Conservation (phyloP, 1,139 yeast species). For the Meyerozyma guilliermondii region DNA sequence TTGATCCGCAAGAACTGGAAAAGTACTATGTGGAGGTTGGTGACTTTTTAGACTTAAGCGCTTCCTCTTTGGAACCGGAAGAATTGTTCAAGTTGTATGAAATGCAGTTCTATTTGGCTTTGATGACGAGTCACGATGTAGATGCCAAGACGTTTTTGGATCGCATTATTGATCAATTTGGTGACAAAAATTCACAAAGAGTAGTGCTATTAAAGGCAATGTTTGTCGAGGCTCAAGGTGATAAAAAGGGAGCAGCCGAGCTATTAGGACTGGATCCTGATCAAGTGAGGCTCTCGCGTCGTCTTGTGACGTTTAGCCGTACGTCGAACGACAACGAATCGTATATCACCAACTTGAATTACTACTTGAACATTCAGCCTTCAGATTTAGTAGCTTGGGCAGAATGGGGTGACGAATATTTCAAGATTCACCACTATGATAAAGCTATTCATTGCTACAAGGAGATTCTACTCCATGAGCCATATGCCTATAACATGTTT, state of each 20-base stretch:
- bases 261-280: slow-evolving; percentile 34
- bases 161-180: slow-evolving; percentile 61
- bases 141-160: slow-evolving; percentile 68
- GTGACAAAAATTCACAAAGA: slow-evolving; percentile 44
- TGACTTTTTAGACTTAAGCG: slow-evolving; percentile 23
- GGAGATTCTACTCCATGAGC: slow-evolving; percentile 63
- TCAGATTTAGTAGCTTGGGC: slow-evolving; percentile 74
- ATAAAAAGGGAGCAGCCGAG: slow-evolving; percentile 26
- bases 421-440: slow-evolving; percentile 54
- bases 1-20: slow-evolving; percentile 14
- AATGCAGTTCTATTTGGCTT: slow-evolving; percentile 62
- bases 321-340: slow-evolving; percentile 16
- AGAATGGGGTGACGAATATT: slow-evolving; percentile 65
- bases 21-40: slow-evolving; percentile 16
- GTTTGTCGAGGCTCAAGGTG: slow-evolving; percentile 53
- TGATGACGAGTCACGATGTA: slow-evolving; percentile 60
- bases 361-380: slow-evolving; percentile 55
- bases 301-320: slow-evolving; percentile 31
- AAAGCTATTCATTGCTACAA: slow-evolving; percentile 64
- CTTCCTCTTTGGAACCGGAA: slow-evolving; percentile 32
- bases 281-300: slow-evolving; percentile 30
- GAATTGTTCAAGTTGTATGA: slow-evolving; percentile 62
- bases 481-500: slow-evolving; percentile 70
- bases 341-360: slow-evolving; percentile 47
- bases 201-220: slow-evolving; percentile 53